A percentile compares a stretch with the other conserved stretches of the same genome.
These are phyloP conservation scores for Pseudophaeomoniella oleicola DNA, from an alignment of 2,329 filamentous ascomycete genomes.

Conservation along the genomic window DNA sequence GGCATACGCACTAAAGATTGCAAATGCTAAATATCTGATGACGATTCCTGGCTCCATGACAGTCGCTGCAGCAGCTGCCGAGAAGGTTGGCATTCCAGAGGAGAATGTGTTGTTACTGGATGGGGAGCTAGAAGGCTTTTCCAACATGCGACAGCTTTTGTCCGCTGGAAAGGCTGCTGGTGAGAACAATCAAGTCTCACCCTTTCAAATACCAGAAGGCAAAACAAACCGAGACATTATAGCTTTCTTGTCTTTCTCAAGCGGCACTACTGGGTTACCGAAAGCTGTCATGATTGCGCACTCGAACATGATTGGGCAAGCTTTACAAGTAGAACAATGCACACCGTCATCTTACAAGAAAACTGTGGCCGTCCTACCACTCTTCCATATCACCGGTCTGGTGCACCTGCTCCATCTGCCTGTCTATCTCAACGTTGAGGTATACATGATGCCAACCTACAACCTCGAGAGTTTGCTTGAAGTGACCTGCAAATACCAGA, in stretches of 20 bases:
- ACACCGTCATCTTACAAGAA: slow-evolving; percentile 34
- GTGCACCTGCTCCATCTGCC: slow-evolving; percentile 50
- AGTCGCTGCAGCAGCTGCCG: slow-evolving; percentile 39
- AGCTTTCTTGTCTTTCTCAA: slow-evolving; percentile 54
- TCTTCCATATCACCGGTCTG: slow-evolving; percentile 51
- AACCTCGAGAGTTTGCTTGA: slow-evolving; percentile 45
- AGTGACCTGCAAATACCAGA: slow-evolving; percentile 36
- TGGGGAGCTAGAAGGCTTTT: slow-evolving; percentile 35
- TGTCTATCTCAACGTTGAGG: slow-evolving; percentile 48
- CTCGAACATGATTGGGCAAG: slow-evolving; percentile 44
- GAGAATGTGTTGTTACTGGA: slow-evolving; percentile 43
- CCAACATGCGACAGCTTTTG: slow-evolving; percentile 21
- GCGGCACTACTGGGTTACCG: slow-evolving; percentile 61
- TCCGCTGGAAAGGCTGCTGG: slow-evolving; percentile 20
- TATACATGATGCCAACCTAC: slow-evolving; percentile 50
- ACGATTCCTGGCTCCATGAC: slow-evolving; percentile 40
- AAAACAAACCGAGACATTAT: slow-evolving; percentile 35
- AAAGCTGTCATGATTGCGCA: slow-evolving; percentile 58
- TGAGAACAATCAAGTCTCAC: slow-evolving; percentile 26
- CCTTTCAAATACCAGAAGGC: slow-evolving; percentile 35
- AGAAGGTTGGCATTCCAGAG: slow-evolving; percentile 37
- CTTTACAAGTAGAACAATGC: slow-evolving; percentile 42
- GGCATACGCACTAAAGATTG: slow-evolving; percentile 47
- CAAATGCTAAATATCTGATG: slow-evolving; percentile 42
- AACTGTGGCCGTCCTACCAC: slow-evolving; percentile 43